A percentile compares a stretch with the other conserved stretches of the same genome.
Conservation (phyloP, 305 asterid genomes). For the Lippia alba region DNA sequence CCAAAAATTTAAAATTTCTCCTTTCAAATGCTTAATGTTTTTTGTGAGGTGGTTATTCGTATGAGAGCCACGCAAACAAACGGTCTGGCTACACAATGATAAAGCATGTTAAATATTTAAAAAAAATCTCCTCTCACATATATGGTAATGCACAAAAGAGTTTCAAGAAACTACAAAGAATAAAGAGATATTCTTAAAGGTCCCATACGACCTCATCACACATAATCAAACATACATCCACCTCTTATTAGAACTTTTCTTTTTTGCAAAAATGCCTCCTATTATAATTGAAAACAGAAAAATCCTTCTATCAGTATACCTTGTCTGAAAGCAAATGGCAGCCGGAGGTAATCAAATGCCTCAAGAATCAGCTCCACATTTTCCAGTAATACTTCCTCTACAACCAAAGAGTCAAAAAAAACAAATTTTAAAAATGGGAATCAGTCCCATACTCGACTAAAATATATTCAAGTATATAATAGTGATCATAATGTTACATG, state of each 20-base stretch:
- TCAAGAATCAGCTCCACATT: constrained; percentile 95
- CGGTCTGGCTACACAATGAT: background rate
- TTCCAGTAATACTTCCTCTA: constrained; percentile 94
- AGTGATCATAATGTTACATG: constrained; percentile 1
- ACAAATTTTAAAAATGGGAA: background rate
- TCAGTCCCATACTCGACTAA: constrained; percentile 16
- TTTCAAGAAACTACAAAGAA: background rate
- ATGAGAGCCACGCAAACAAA: background rate
- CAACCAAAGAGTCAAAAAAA: constrained; percentile 23
- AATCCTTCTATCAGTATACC: constrained; percentile 46
- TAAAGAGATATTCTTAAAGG: constrained; percentile 11
- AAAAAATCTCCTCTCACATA: background rate
- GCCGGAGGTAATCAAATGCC: constrained; percentile 91
- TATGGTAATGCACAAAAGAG: constrained; percentile 8
- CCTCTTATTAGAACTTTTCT: background rate
- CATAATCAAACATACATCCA: background rate
- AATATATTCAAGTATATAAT: constrained; percentile 7
- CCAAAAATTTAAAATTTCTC: background rate
- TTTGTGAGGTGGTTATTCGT: too few relatives aligned
- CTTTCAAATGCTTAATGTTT: background rate
- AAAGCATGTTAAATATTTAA: background rate
- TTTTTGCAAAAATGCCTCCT: background rate
- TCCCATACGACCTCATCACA: constrained; percentile 5
- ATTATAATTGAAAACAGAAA: constrained; percentile 9
- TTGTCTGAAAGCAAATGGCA: constrained; percentile 82